Evolutionary conservation across 2,329 filamentous ascomycete species (phyloP), one percentile per base, ranked within the genome.

Genomic region (Fusarium zealandicum): DNA sequence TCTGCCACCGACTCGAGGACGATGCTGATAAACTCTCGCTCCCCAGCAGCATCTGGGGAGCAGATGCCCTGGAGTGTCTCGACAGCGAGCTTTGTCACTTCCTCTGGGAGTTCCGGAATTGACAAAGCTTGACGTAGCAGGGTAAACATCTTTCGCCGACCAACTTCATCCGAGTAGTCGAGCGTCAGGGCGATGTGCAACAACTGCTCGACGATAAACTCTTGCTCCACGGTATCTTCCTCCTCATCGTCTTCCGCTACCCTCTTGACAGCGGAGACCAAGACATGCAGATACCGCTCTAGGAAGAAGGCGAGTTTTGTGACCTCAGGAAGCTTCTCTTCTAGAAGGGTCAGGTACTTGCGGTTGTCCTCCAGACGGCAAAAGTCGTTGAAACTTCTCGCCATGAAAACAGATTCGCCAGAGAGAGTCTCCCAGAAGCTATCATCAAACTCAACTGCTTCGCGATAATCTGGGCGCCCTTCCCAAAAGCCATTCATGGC

Each of bases 401-500:
- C 90, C 68, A 98, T 86, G 69, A 99, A 99, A 0, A 92, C 88
- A 1, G 91, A 90, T 71, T 98, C 93, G 2, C 92, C 89, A 1
- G 88, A 89, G 11, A 95, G 77, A 2, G 89, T 90, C 66, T 92
- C 86, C 89, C 90, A 96, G 73, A 90, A 93, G 13, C 80, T 77
- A 65, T 93, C 86, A 59, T 89, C 84, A 60, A 95, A 92, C 18
- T 76, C 80, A 47, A 92, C 81, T 25, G 83, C 85, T 47, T 93
- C 88, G 44, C 88, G 80, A 68, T 93, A 93, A 70, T 95, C 90
- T 3, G 91, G 90, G 14, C 95, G 87, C 5, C 93, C 91, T 63
- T 95, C 90, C 95, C 95, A 99, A 74, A 99, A 98, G 40, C 92
- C 90, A 57, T 85, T 89, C 93, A 99, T 97, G 1, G 95, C 95